phyloP scores from a whole-genome alignment of 2,329 filamentous ascomycete species.

The Fusarium coffeatum region DNA sequence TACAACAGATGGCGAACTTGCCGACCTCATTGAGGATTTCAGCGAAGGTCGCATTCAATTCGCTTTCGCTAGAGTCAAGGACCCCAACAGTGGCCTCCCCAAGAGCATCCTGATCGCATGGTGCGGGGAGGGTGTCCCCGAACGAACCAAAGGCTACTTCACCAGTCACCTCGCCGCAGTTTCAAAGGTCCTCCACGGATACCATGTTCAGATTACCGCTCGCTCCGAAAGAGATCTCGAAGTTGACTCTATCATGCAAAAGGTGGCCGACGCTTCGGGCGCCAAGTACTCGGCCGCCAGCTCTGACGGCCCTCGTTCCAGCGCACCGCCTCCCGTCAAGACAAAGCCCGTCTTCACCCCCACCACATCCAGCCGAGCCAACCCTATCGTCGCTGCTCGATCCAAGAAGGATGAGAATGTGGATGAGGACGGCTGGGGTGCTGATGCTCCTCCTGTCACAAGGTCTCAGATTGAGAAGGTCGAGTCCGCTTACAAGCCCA shows the following conservation, averaged over 20 bases:
- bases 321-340: slow-evolving; percentile 75
- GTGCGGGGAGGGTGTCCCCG: slow-evolving; percentile 98
- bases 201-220: slow-evolving; percentile 97
- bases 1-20: slow-evolving; percentile 83
- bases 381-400: slow-evolving; percentile 75
- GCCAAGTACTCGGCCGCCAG: slow-evolving; percentile 87
- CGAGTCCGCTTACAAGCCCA: slow-evolving; percentile 90
- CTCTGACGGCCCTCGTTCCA: slow-evolving; percentile 63
- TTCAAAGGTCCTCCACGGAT: slow-evolving; percentile 92
- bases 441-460: slow-evolving; percentile 90
- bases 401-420: slow-evolving; percentile 69
- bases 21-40: slow-evolving; percentile 93
- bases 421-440: slow-evolving; percentile 93
- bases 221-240: slow-evolving; percentile 90
- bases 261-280: slow-evolving; percentile 93
- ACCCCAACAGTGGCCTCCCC: slow-evolving; percentile 87
- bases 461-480: slow-evolving; percentile 92
- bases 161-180: slow-evolving; percentile 92
- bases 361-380: slow-evolving; percentile 66
- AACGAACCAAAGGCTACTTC: slow-evolving; percentile 98
- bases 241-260: slow-evolving; percentile 88
- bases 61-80: slow-evolving; percentile 95
- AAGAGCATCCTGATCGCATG: slow-evolving; percentile 95
- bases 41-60: slow-evolving; percentile 97
- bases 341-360: slow-evolving; percentile 95